Evolutionary conservation across 306 rosid species (phyloP), one percentile per base, ranked within the genome.

Genomic region (Cotoneaster glaucophyllus): DNA sequence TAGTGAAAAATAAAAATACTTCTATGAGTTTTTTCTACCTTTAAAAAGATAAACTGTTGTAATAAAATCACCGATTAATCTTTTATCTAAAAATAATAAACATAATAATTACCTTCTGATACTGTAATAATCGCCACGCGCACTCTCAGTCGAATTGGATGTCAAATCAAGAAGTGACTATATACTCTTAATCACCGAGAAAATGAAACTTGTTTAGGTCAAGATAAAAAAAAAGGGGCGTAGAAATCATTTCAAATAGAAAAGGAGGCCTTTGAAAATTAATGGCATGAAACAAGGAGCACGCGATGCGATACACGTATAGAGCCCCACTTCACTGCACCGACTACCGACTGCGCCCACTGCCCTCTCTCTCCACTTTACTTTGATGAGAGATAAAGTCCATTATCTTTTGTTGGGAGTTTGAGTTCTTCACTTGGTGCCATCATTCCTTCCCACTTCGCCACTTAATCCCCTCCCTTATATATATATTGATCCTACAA

Each of bases 1-100:
- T 37, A 37, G 10, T 6, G 41, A 37, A 37, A 37, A 37, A 37
- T 7, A 37, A 37, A 37, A 37, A 37, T 34, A 37, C 2, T 1
- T 37, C 0, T 0, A 2, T 0, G 0, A 6, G 2, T 7, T 1
- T 6, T 37, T 37, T 34, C 1, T 31, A 31, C 1, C 0, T 5
- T 32, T 31, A 4, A 31, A 31, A 31, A 31, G 2, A 31, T 4
- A 31, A 4, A 31, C 0, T 31, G 6, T 31, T 4, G 4, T 4
- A 34, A 34, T 34, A 6, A 34, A 34, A 34, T 2, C 0, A 37
- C 41, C 9, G 1, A 37, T 37, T 37, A 6, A 37, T 37, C 9
- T 37, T 7, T 37, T 37, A 37, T 37, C 7, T 37, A 37, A 37
- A 7, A 37, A 37, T 2, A 2, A 37, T 37, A 6, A 37, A 7